Evolutionary conservation across 345 rosid species (phyloP).

Genomic region (Bruguiera gymnorhiza): DNA sequence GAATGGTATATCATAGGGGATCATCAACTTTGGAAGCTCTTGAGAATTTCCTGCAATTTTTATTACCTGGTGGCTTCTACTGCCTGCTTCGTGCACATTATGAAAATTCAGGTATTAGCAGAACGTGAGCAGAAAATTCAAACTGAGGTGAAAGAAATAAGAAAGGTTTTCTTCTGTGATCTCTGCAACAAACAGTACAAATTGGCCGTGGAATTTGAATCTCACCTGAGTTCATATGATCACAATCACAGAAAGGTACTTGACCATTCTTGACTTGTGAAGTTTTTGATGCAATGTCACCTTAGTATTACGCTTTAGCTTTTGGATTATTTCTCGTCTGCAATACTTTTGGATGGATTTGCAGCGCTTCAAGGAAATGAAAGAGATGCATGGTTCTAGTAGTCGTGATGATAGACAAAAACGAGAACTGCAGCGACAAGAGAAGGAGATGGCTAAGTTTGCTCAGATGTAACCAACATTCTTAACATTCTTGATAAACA

Average conservation of each 20-base stretch:
- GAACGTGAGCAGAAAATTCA: constrained; percentile 99
- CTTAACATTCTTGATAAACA: background rate
- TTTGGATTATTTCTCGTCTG: background rate
- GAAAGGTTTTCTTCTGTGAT: constrained; percentile 83
- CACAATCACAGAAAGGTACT: constrained; percentile 97
- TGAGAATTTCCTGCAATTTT: constrained; percentile 90
- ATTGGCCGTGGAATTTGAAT: constrained; percentile 95
- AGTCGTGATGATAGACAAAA: constrained; percentile 92
- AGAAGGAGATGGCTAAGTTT: constrained; percentile 90
- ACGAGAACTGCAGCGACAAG: constrained; percentile 82
- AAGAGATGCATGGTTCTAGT: constrained; percentile 79
- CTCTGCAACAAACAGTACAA: constrained; percentile 98
- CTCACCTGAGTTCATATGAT: constrained; percentile 91
- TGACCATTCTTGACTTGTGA: background rate
- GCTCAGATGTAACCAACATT: constrained; percentile 35
- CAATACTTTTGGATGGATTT: constrained; percentile 11
- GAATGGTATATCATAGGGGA: constrained; percentile 71
- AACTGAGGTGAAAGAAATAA: constrained; percentile 89
- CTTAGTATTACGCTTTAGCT: background rate
- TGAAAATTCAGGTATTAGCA: constrained; percentile 99
- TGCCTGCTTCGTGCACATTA: constrained; percentile 99
- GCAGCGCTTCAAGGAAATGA: constrained; percentile 97
- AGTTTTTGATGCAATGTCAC: background rate
- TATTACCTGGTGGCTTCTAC: constrained; percentile 99
- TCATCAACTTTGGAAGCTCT: constrained; percentile 76